Percentiles rank a stretch among this genome's conserved stretches.
Conservation (phyloP, 2,329 filamentous ascomycete species). For the Clarireedia homoeocarpa region DNA sequence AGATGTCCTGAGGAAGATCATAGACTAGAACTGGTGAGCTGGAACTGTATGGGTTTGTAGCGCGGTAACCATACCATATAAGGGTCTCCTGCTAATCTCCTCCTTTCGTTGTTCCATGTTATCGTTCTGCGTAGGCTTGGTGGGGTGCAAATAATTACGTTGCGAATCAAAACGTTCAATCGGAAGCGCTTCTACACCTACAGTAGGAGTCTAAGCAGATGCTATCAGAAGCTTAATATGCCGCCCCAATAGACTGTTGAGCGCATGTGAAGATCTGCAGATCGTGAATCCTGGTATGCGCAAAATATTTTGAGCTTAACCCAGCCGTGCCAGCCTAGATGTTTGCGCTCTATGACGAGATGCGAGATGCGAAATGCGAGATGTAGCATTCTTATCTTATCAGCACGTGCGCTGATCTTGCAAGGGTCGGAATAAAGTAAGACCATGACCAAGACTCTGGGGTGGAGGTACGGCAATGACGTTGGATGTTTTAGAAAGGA, state of each 20-base stretch:
- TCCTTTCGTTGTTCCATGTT: slow-evolving; percentile 30
- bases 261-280: not conserved
- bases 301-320: not conserved
- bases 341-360: no score
- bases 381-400: not conserved
- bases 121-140: not conserved
- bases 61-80: slow-evolving; percentile 29
- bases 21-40: slow-evolving; percentile 24
- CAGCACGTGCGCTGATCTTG: not conserved
- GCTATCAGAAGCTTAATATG: not conserved
- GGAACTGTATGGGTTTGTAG: not conserved
- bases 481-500: not conserved
- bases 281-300: not conserved
- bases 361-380: no score
- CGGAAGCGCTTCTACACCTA: not conserved
- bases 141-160: not conserved
- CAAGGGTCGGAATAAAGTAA: not conserved
- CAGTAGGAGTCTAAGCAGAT: no score
- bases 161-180: not conserved
- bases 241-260: no score
- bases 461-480: not conserved
- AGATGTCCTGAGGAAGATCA: slow-evolving; percentile 30
- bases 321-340: no score
- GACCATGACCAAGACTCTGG: not conserved
- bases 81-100: slow-evolving; percentile 31